Evolutionary conservation across 148 eudicot species (phyloP), one percentile per base, ranked within the genome.

Genomic region (Diospyros kaki): DNA sequence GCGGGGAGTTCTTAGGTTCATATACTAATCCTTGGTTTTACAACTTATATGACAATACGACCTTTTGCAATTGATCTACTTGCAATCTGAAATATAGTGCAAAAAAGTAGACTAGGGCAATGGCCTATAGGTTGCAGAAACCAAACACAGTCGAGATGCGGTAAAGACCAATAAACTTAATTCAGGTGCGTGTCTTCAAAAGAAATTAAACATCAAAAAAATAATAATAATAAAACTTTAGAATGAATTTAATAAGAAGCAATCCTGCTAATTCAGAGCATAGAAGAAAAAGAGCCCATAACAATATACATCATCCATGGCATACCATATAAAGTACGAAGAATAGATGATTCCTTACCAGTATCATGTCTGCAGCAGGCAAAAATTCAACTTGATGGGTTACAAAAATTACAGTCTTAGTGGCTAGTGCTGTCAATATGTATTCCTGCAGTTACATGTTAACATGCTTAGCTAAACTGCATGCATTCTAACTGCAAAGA

Each of bases 381-480:
- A 95, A 82, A 83, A 89, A 95, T 56, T 95, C 98, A 78, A 95
- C 96, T 88, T 95, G 98, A 85, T 95, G 98, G 50, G 97, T 95
- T 75, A 95, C 98, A 41, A 87, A 89, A 75, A 92, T 74, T 64
- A 92, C 96, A 60, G 96, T 95, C 83, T 92, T 95, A 3, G 87
- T 74, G 58, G 89, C 87, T 73, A 95, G 86, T 3, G 92, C 93
- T 28, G 84, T 81, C 88, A 87, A n/a, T 72, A 95, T 88, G 76
- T 85, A 95, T 73, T 94, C 98, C 98, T 94, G 92, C 81, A 76
- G 66, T 70, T 72, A 42, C 73, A 78, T 56, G 48, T 59, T 18
- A 28, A 84, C 6, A 28, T 54, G 17, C 67, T 86, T 66, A 86
- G 83, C 69, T 55, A 75, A 65, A 54, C 28, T 76, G 58, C 44